phyloP scores from a whole-genome alignment of 2,329 filamentous ascomycete genomes.

The Byssochlamys sp. region DNA sequence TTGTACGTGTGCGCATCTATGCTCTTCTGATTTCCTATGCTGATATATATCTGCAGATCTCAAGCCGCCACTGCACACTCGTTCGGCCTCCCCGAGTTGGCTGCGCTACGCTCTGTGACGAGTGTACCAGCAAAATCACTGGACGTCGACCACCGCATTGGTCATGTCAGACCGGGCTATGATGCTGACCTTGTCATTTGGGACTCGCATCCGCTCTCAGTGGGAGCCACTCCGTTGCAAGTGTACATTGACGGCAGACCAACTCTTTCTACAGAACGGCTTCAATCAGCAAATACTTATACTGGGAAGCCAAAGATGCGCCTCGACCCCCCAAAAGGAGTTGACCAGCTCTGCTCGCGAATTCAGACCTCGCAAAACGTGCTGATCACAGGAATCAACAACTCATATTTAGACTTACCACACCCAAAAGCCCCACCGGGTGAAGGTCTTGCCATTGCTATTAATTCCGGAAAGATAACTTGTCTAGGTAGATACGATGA shows the following conservation, averaged over 20 bases:
- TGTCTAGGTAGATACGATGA: conserved; percentile 48
- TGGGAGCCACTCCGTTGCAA: conserved; percentile 51
- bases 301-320: conserved; percentile 14
- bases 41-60: conserved; percentile 54
- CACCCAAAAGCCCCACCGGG: neutral
- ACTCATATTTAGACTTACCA: conserved; percentile 23
- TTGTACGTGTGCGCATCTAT: conserved; percentile 12
- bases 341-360: conserved; percentile 9
- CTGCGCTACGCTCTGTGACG: conserved; percentile 50
- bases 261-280: conserved; percentile 23
- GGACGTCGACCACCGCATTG: conserved; percentile 48
- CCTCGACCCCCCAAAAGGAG: conserved; percentile 12
- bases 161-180: conserved; percentile 53
- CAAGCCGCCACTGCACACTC: conserved; percentile 43
- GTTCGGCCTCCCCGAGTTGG: conserved; percentile 54
- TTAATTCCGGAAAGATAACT: conserved; percentile 45
- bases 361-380: conserved; percentile 18
- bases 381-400: conserved; percentile 14
- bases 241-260: conserved; percentile 55
- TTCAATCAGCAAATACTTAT: conserved; percentile 14
- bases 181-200: conserved; percentile 55
- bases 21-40: conserved; percentile 45
- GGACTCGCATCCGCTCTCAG: conserved; percentile 53
- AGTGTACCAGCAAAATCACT: conserved; percentile 50
- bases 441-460: conserved; percentile 38